Conservation (phyloP, 2,329 filamentous ascomycete genomes). For the Aspergillus costaricaensis region DNA sequence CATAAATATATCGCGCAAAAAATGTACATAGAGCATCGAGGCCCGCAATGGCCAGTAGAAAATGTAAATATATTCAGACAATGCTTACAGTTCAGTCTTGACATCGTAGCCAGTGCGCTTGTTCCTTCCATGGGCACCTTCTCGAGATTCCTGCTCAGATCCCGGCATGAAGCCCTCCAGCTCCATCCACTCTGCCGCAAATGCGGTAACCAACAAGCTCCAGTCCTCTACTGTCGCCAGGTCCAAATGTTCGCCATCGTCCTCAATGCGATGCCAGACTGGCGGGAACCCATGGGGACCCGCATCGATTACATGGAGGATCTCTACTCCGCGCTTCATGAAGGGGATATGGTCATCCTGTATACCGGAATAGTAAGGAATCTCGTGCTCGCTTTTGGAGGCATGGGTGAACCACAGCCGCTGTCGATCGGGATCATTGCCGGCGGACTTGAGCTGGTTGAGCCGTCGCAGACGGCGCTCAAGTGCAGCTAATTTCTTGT, state of each 20-base stretch:
- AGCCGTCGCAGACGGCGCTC: slow-evolving; percentile 73
- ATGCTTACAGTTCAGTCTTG: slow-evolving; percentile 47
- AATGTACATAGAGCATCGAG: slow-evolving; percentile 4
- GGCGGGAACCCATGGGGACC: slow-evolving; percentile 60
- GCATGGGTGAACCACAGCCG: slow-evolving; percentile 66
- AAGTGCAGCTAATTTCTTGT: slow-evolving; percentile 70
- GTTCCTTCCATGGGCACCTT: neutral
- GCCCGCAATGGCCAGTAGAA: neutral
- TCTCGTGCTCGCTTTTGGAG: slow-evolving; percentile 54
- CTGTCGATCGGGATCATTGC: slow-evolving; percentile 24
- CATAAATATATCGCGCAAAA: neutral
- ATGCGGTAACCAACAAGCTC: slow-evolving; percentile 79
- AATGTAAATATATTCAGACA: slow-evolving; percentile 18
- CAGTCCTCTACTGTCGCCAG: slow-evolving; percentile 80
- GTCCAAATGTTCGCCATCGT: slow-evolving; percentile 84
- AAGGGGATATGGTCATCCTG: slow-evolving; percentile 93
- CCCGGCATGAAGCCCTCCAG: slow-evolving; percentile 59
- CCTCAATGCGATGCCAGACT: slow-evolving; percentile 84
- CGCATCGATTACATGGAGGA: slow-evolving; percentile 84
- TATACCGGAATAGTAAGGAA: slow-evolving; percentile 56
- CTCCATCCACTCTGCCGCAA: slow-evolving; percentile 91
- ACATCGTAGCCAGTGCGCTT: slow-evolving; percentile 19
- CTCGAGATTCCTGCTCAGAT: neutral
- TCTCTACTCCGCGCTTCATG: slow-evolving; percentile 78
- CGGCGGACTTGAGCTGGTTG: slow-evolving; percentile 62